Evolutionary conservation across 371 early-diverging fungal genomes (phyloP).

Genomic region (Actinomucor elegans): DNA sequence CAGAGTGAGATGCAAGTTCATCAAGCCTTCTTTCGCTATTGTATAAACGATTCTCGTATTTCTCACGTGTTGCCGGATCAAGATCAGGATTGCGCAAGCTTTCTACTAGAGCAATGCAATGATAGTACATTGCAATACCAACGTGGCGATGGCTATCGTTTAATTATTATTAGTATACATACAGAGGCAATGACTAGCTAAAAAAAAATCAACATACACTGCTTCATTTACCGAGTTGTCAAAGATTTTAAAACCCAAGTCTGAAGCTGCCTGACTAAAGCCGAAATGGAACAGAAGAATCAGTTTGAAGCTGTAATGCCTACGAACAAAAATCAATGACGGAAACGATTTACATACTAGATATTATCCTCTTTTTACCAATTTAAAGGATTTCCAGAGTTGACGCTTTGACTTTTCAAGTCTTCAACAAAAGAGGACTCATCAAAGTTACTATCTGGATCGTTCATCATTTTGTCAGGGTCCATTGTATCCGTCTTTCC

Average conservation of each 20-base stretch:
- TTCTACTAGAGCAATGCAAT: constrained; percentile 37
- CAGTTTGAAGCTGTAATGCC: constrained; percentile 42
- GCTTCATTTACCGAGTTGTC: constrained; percentile 28
- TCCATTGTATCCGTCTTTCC: constrained; percentile 36
- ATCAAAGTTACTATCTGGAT: constrained; percentile 27
- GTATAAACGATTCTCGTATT: constrained; percentile 20
- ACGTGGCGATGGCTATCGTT: constrained; percentile 42
- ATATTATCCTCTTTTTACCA: constrained; percentile 21
- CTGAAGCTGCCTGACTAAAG: constrained; percentile 33
- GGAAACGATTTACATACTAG: not conserved
- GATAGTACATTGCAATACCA: constrained; percentile 43
- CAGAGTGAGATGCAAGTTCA: constrained; percentile 33
- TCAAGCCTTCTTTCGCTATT: constrained; percentile 21
- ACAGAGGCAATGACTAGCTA: not conserved
- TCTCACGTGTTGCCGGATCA: constrained; percentile 17
- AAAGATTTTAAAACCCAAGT: constrained; percentile 35
- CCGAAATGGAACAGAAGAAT: constrained; percentile 46
- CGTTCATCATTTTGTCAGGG: constrained; percentile 28
- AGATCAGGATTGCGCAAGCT: constrained; percentile 23
- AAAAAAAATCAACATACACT: constrained; percentile 15
- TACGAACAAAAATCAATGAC: not conserved
- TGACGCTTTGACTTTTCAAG: constrained; percentile 26
- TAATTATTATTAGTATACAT: not conserved
- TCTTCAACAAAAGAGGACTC: constrained; percentile 31
- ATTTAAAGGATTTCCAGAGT: constrained; percentile 35